Conservation (phyloP, 208 protist species). For the Leptomonas seymouri region DNA sequence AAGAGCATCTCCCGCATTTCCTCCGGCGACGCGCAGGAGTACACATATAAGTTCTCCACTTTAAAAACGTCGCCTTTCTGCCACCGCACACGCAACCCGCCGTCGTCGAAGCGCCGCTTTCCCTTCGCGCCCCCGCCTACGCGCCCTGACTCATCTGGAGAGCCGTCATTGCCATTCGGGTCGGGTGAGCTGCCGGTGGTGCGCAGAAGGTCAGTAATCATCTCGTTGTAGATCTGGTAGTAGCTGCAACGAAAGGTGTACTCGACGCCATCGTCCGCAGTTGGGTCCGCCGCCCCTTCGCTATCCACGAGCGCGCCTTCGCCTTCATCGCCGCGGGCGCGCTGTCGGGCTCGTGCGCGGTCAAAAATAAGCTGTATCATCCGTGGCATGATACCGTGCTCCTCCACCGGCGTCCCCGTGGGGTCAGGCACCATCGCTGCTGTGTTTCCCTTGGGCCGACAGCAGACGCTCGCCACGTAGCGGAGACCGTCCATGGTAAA, state of each 20-base stretch:
- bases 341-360: conserved; percentile 50
- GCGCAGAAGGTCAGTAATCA: conserved; percentile 83
- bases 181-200: conserved; percentile 1
- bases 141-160: not conserved
- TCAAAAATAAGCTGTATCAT: conserved; percentile 85
- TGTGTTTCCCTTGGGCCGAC: conserved; percentile 3
- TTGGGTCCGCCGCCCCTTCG: not conserved
- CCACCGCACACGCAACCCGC: conserved; percentile 65
- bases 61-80: conserved; percentile 68
- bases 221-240: conserved; percentile 94
- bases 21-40: conserved; percentile 59
- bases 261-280: conserved; percentile 34
- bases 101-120: conserved; percentile 22
- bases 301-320: not conserved
- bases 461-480: conserved; percentile 30
- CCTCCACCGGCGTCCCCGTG: conserved; percentile 36
- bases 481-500: conserved; percentile 88
- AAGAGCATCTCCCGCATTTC: conserved; percentile 83
- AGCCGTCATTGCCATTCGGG: conserved; percentile 1
- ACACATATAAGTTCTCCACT: conserved; percentile 90
- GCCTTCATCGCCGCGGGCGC: conserved; percentile 7
- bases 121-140: not conserved
- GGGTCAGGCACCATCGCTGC: conserved; percentile 21
- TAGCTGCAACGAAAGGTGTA: conserved; percentile 87
- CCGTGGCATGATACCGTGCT: conserved; percentile 83